Evolutionary conservation across 495 filamentous ascomycete species (phyloP).

Genomic region (Neurospora sublineolata): DNA sequence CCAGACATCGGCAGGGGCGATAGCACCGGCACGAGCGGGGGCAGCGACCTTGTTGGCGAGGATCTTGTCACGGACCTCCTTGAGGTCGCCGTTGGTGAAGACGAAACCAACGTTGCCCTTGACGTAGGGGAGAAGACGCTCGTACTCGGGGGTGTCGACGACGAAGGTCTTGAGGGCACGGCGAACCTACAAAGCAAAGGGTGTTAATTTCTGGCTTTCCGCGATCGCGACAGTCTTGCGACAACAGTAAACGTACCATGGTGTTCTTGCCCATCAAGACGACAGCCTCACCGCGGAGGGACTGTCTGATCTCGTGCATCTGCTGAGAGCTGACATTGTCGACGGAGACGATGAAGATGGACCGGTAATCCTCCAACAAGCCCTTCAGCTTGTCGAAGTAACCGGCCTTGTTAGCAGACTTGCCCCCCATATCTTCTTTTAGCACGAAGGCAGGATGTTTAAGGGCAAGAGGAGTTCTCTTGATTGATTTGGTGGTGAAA

Average conservation of each 20-base stretch:
- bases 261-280: conserved; percentile 99
- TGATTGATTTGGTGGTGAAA: conserved; percentile 7
- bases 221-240: neutral
- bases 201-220: neutral
- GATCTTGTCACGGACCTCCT: conserved; percentile 84
- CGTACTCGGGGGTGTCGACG: conserved; percentile 83
- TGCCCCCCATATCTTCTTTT: conserved; percentile 99
- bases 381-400: conserved; percentile 99
- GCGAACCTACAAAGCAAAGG: conserved; percentile 50
- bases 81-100: conserved; percentile 96
- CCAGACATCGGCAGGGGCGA: conserved; percentile 83
- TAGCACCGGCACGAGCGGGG: conserved; percentile 89
- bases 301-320: conserved; percentile 98
- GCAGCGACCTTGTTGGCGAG: conserved; percentile 93
- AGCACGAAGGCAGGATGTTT: conserved; percentile 90
- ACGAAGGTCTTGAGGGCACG: conserved; percentile 96
- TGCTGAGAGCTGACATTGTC: conserved; percentile 98
- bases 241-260: conserved; percentile 54
- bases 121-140: conserved; percentile 90
- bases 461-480: conserved; percentile 53
- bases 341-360: conserved; percentile 93
- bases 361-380: conserved; percentile 82
- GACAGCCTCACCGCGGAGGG: conserved; percentile 77
- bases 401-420: conserved; percentile 79
- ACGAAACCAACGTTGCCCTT: conserved; percentile 98